Evolutionary conservation across 2,329 filamentous ascomycete species (phyloP), one percentile per base, ranked within the genome.

Genomic region (Aspergillus novofumigatus): DNA sequence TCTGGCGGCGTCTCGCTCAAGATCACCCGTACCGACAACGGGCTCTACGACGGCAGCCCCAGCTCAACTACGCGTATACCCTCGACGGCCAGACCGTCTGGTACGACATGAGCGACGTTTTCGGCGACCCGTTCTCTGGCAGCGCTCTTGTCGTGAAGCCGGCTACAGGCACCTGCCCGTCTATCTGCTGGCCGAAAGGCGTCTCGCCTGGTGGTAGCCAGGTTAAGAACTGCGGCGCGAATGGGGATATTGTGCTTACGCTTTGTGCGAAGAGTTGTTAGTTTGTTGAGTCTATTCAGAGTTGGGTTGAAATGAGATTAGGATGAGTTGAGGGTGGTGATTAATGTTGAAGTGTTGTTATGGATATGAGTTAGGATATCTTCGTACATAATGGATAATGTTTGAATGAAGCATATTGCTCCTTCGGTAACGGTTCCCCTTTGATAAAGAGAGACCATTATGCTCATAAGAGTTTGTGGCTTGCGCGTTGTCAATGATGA

Each of bases 101-200:
- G 63, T 79, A 78, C 55, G 76, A 78, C 53, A 63, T 79, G 55
- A 74, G 71, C 4, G 72, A 75, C 65, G 75, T 78, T 54, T 75
- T 75, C 51, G 76, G 76, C 3, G 72, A 76, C 55, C 67, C 76
- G 9, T 78, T 78, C 62, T 64, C 65, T 1, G 70, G 71, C 3
- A 57, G 61, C 7, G 45, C 61, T 0, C 51, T 75, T 10, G 54
- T 53, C 1, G 63, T 75, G 8, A 57, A 62, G 14, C 65, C 69
- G 7, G 65, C 59, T 5, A 62, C 71, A 26, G 38, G 54, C 3
- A 53, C 49, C 3, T 74, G 72, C 53, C 57, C 56, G 23, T 58
- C 54, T 3, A 67, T 74, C 47, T 71, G 68, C 51, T 75, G 73
- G 73, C 38, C 65, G 1, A 56, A 67, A 52, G 72, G 72, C 3